Evolutionary conservation across 2,329 filamentous ascomycete species (phyloP), one percentile per base, ranked within the genome.

Genomic region (Cladosporium halotolerans): DNA sequence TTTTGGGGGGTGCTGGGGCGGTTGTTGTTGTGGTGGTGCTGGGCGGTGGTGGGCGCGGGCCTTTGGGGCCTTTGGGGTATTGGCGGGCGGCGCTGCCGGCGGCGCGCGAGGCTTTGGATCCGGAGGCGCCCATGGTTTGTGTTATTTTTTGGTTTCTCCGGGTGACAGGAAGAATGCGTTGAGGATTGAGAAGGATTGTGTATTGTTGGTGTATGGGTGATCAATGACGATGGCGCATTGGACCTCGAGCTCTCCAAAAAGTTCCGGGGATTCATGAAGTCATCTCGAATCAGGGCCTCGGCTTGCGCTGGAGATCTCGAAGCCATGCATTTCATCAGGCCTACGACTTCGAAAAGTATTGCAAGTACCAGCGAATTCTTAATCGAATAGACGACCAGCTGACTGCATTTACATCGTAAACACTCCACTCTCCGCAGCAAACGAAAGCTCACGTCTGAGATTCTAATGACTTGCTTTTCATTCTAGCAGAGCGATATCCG

Each of bases 91-190:
- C 70, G 39, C 74, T 73, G 7, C 76, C 77, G 53, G 76, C 77
- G 53, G 77, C 74, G 42, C 73, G 72, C 9, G 72, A 73, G 36
- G 75, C 75, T 70, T 83, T 83, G 6, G 80, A 83, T 40, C 75
- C 70, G n/a, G 77, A 76, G 2, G 77, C 74, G n/a, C 80, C 80
- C 80, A 83, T 83, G 3, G 31, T 55, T 13, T 55, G 47, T 16
- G 31, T 34, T 52, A 32, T 31, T 1, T 41, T 3, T 3, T 4
- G 51, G 14, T 23, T 33, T 13, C 2, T 13, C 32, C 36, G 4
- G 11, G 14, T 31, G 23, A 28, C 23, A 28, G 23, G 4, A 28
- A 7, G 23, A 28, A 4, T 28, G 8, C 9, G 9, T 19, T 9
- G 36, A n/a, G 36, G 28, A 14, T 9, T 7, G 14, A 2, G 28